Evolutionary conservation across 305 asterid genomes (phyloP).

Genomic region (Caryopteris hybrid): DNA sequence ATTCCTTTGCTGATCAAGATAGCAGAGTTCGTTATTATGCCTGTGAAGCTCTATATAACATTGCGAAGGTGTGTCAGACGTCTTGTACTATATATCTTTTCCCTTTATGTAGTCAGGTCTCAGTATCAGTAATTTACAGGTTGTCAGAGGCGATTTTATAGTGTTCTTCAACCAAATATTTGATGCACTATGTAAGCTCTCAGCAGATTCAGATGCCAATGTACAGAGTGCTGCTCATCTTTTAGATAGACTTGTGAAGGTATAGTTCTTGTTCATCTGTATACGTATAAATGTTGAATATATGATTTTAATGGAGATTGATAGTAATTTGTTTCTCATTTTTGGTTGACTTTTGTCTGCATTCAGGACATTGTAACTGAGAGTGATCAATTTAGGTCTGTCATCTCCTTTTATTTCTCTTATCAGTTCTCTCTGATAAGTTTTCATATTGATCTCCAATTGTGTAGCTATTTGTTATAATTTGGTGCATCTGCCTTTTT

Average conservation of each 20-base stretch:
- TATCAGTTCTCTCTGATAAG: slow-evolving; percentile 1
- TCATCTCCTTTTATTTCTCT: slow-evolving; percentile 14
- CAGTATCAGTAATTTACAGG: slow-evolving; percentile 52
- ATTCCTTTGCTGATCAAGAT: slow-evolving; percentile 92
- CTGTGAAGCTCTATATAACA: slow-evolving; percentile 97
- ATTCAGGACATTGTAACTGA: slow-evolving; percentile 98
- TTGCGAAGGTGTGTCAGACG: slow-evolving; percentile 73
- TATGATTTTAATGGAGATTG: background rate
- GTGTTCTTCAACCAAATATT: slow-evolving; percentile 96
- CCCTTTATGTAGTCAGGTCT: slow-evolving; percentile 20
- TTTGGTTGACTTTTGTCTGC: slow-evolving; percentile 13
- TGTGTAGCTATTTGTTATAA: slow-evolving; percentile 15
- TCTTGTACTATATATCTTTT: slow-evolving; percentile 1
- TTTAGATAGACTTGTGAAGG: slow-evolving; percentile 98
- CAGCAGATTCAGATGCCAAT: slow-evolving; percentile 96
- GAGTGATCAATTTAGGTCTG: slow-evolving; percentile 98
- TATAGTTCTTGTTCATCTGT: slow-evolving; percentile 16
- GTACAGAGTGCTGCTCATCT: slow-evolving; percentile 99
- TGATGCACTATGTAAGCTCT: slow-evolving; percentile 94
- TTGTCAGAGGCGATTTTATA: slow-evolving; percentile 96
- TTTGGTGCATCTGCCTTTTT: slow-evolving; percentile 17
- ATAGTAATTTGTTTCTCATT: slow-evolving; percentile 15
- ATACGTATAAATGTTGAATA: background rate
- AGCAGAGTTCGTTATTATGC: slow-evolving; percentile 99
- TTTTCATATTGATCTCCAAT: slow-evolving; percentile 16